These are phyloP conservation scores for Apophysomyces elegans DNA, from an alignment of 371 early-diverging fungal genomes.

Conservation along the genomic window DNA sequence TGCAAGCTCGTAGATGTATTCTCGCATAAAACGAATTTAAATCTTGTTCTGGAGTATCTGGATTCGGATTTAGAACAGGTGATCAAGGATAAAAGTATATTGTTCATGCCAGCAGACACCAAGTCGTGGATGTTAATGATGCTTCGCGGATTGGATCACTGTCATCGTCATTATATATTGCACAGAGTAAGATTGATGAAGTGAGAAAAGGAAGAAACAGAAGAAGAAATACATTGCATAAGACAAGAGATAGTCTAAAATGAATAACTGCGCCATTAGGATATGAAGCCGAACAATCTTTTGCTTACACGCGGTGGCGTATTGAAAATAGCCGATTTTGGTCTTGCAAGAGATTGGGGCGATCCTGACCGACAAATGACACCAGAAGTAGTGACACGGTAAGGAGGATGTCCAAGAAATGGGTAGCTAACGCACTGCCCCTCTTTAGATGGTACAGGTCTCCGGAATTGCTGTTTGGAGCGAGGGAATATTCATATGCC, in stretches of 20 bases:
- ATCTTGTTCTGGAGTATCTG: constrained; percentile 96
- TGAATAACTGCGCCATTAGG: constrained; percentile 48
- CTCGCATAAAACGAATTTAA: constrained; percentile 89
- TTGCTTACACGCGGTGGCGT: constrained; percentile 89
- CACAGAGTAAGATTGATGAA: constrained; percentile 74
- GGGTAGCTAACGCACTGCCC: neutral
- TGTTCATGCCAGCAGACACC: constrained; percentile 97
- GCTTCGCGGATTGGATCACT: constrained; percentile 91
- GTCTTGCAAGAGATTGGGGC: constrained; percentile 94
- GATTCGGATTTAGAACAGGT: constrained; percentile 97
- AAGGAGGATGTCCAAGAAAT: constrained; percentile 3
- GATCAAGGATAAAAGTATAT: constrained; percentile 92
- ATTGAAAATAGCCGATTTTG: constrained; percentile 99
- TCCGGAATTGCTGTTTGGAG: constrained; percentile 97
- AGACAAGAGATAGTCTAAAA: neutral
- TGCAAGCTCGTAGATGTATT: constrained; percentile 91
- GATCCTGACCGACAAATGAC: constrained; percentile 86
- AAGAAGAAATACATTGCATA: neutral
- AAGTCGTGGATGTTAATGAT: constrained; percentile 99
- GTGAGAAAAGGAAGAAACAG: neutral
- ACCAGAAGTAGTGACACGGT: constrained; percentile 94
- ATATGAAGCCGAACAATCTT: constrained; percentile 99
- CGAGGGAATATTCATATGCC: constrained; percentile 86
- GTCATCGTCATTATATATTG: constrained; percentile 92
- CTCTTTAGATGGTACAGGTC: constrained; percentile 96